Evolutionary conservation across 2,329 filamentous ascomycete genomes (phyloP).

Genomic region (Aureobasidium sp.): DNA sequence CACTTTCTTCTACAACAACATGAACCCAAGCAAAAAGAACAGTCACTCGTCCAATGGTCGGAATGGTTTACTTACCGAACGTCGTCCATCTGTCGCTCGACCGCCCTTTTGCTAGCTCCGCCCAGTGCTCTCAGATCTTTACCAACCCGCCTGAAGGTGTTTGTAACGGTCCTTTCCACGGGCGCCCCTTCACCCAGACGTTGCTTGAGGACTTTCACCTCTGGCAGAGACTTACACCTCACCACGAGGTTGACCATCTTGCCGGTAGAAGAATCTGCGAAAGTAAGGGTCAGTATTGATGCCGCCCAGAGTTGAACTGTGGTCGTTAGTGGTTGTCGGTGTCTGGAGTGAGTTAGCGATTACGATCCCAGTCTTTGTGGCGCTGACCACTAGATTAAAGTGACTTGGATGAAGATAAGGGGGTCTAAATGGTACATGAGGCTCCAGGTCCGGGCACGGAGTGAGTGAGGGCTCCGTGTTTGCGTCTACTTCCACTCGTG

Average conservation of each 20-base stretch:
- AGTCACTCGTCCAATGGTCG: conserved; percentile 7
- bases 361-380: background rate
- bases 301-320: background rate
- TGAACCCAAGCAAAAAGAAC: background rate
- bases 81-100: conserved; percentile 3
- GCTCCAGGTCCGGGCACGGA: too few species aligned
- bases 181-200: conserved; percentile 9
- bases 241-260: conserved; percentile 1
- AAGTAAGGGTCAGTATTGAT: background rate
- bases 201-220: conserved; percentile 14
- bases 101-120: conserved; percentile 9
- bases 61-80: background rate
- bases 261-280: background rate
- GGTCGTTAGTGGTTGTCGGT: background rate
- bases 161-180: conserved; percentile 1
- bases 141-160: conserved; percentile 4
- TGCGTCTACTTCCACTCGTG: too few species aligned
- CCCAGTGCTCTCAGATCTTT: conserved; percentile 12
- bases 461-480: background rate
- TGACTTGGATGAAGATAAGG: background rate
- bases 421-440: background rate
- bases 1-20: too few species aligned
- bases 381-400: conserved; percentile 9
- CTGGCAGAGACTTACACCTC: conserved; percentile 4
- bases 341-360: background rate